Base-by-base conservation (phyloP, 495 filamentous ascomycete genomes). In the Tuber umbilicatum region DNA sequence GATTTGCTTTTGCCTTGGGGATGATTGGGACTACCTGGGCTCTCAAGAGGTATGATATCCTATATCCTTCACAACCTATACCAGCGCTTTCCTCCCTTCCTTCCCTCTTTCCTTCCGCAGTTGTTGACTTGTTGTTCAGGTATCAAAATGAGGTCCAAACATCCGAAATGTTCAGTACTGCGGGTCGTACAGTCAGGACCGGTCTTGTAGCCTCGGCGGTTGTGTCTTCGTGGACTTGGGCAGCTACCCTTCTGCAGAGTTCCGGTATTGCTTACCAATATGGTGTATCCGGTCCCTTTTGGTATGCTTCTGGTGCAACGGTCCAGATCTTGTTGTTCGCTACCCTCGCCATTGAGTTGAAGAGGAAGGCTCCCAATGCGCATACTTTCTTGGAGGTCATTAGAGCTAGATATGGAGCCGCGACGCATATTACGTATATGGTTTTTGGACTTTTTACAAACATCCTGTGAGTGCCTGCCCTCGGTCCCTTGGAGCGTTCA, bases 111-210 rank as follows among this genome's bases (percentile, higher is more conserved):
- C 23, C 69, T 70, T n/a, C 40, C 38, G 50, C 38, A 45, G 42
- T 47, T n/a, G 21, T 38, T 79, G 68, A 45, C 42, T 73, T 50
- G 40, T 72, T 43, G 1, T 71, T 42, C 70, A 89, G 89, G 78
- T 97, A 97, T 82, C 94, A 97, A 83, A 87, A 93, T 86, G 94
- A 98, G 84, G 87, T 97, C 10, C 94, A 97, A 84, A 98, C 94
- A 1, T 96, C 93, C 0, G 94, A 98, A 84, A 97, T 96, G 92
- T 98, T 97, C 88, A 93, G 89, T 75, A 98, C 94, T 2, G 94
- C 94, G 69, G 94, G 94, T 27, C 86, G 94, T 69, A 97, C 94
- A 16, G 94, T 98, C 80, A 98, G 97, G 80, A 94, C 93, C 19
- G 94, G 94, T 70, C 86, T 98, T 27, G 94, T 97, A n/a, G 93